Conservation (phyloP, 2,329 filamentous ascomycete species). For the Alternaria ethzedia region DNA sequence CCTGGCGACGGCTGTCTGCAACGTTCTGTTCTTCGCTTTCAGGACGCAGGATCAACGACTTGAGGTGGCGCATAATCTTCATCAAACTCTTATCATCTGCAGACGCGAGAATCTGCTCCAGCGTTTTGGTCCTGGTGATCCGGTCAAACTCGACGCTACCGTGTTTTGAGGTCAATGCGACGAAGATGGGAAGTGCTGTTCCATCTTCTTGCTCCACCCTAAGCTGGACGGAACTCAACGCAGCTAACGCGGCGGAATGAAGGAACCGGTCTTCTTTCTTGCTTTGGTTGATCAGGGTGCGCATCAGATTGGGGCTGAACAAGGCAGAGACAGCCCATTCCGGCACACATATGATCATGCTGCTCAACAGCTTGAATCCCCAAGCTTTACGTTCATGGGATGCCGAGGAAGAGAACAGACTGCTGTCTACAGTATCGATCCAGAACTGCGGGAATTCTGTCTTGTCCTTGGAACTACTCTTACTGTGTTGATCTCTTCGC, state of each 20-base stretch:
- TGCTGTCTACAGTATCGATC: constrained; percentile 84
- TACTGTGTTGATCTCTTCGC: constrained; percentile 28
- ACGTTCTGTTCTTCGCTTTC: constrained; percentile 53
- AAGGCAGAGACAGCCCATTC: constrained; percentile 61
- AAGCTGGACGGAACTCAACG: constrained; percentile 72
- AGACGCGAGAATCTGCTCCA: constrained; percentile 74
- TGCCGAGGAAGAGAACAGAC: constrained; percentile 79
- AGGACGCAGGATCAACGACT: constrained; percentile 55
- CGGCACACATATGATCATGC: constrained; percentile 66
- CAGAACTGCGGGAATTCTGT: constrained; percentile 77
- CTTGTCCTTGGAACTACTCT: constrained; percentile 44
- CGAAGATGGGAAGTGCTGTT: constrained; percentile 66
- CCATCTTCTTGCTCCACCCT: constrained; percentile 65
- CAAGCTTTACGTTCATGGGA: constrained; percentile 91
- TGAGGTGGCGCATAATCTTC: constrained; percentile 61
- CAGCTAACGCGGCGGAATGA: constrained; percentile 76
- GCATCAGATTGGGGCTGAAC: constrained; percentile 84
- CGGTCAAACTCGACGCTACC: constrained; percentile 84
- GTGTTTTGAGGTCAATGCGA: constrained; percentile 71
- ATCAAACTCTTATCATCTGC: constrained; percentile 58
- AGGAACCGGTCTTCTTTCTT: constrained; percentile 44
- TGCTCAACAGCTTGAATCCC: constrained; percentile 86
- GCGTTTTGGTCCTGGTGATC: constrained; percentile 81
- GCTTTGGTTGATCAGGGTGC: constrained; percentile 49
- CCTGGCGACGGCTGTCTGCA: constrained; percentile 55